A percentile compares a stretch with the other conserved stretches of the same genome.
These are phyloP conservation scores for Datisca glomerata DNA, from an alignment of 306 rosid species.

Conservation along the genomic window DNA sequence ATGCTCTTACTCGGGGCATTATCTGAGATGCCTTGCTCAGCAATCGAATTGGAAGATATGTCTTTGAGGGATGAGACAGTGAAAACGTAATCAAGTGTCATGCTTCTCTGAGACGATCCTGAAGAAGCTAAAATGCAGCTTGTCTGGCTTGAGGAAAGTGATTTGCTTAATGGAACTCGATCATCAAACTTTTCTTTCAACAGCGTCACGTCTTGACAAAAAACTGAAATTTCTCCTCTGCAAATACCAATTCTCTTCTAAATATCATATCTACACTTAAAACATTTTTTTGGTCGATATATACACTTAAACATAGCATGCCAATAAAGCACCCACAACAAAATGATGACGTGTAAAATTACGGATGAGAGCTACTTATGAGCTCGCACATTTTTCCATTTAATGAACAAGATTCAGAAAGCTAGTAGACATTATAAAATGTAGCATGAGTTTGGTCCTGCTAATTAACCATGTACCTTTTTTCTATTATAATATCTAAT, in stretches of 20 bases:
- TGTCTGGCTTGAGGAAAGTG: slow-evolving; percentile 78
- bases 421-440: too few relatives aligned
- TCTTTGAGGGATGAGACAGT: slow-evolving; percentile 25
- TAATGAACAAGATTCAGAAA: too few relatives aligned
- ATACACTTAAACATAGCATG: too few relatives aligned
- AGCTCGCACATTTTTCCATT: too few relatives aligned
- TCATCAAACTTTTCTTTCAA: slow-evolving; percentile 85
- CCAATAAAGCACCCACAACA: too few relatives aligned
- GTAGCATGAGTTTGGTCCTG: too few relatives aligned
- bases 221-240: slow-evolving; percentile 89
- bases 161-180: slow-evolving; percentile 67
- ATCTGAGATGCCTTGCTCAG: slow-evolving; percentile 25
- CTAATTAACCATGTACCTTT: too few relatives aligned
- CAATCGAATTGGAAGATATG: slow-evolving; percentile 15
- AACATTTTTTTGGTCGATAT: too few relatives aligned
- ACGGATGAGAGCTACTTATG: too few relatives aligned
- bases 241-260: slow-evolving; percentile 7
- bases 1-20: slow-evolving; percentile 14
- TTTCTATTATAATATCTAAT: too few relatives aligned
- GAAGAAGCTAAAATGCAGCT: slow-evolving; percentile 61
- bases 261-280: neutral
- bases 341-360: too few relatives aligned
- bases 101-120: slow-evolving; percentile 28
- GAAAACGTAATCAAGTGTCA: slow-evolving; percentile 4
- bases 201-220: slow-evolving; percentile 56